Evolutionary conservation across 495 filamentous ascomycete genomes (phyloP).

Genomic region (Penicillium pancosmium): DNA sequence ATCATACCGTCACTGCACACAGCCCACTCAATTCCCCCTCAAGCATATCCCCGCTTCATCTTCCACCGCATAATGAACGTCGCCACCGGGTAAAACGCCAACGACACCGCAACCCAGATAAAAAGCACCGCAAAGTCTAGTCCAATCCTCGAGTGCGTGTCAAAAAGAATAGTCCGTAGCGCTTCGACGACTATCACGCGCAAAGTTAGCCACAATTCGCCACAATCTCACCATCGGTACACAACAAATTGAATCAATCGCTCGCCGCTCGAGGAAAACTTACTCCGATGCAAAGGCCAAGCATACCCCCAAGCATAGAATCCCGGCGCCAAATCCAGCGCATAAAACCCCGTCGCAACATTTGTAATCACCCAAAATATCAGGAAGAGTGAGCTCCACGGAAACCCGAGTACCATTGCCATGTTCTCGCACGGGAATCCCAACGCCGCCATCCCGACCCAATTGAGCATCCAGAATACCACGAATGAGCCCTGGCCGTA

Average conservation of each 20-base stretch:
- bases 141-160: constrained; percentile 62
- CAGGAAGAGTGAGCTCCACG: constrained; percentile 70
- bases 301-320: constrained; percentile 73
- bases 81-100: constrained; percentile 62
- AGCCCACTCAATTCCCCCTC: not conserved
- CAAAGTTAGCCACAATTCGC: constrained; percentile 9
- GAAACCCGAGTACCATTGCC: constrained; percentile 67
- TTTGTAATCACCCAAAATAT: constrained; percentile 81
- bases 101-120: constrained; percentile 60
- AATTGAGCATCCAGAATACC: constrained; percentile 79
- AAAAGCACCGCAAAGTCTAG: constrained; percentile 67
- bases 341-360: constrained; percentile 66
- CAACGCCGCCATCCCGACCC: constrained; percentile 67
- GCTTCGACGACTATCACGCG: constrained; percentile 58
- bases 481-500: constrained; percentile 64
- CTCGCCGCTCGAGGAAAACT: constrained; percentile 12
- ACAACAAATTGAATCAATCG: not conserved
- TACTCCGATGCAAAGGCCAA: constrained; percentile 69
- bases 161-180: constrained; percentile 64
- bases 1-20: not conserved
- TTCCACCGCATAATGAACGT: constrained; percentile 63
- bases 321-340: constrained; percentile 56
- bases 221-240: no score
- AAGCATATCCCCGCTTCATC: constrained; percentile 38
- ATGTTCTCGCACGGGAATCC: constrained; percentile 74